These are phyloP conservation scores for Xylaria sp. DNA, from an alignment of 2,329 filamentous ascomycete species.

Conservation along the genomic window DNA sequence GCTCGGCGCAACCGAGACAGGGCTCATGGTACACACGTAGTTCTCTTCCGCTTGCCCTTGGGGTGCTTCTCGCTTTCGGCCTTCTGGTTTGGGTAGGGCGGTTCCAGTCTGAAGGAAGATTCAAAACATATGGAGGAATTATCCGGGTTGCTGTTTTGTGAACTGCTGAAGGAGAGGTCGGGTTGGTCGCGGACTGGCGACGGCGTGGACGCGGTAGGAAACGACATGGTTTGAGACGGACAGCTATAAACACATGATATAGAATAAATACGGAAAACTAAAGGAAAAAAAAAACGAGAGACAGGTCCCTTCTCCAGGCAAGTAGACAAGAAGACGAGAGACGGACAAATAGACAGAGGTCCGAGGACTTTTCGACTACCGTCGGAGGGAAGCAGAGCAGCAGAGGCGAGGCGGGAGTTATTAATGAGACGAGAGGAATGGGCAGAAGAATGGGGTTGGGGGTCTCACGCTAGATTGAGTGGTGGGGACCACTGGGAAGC, in stretches of 20 bases:
- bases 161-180: constrained; percentile 37
- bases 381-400: constrained; percentile 12
- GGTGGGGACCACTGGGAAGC: constrained; percentile 29
- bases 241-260: constrained; percentile 37
- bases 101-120: constrained; percentile 43
- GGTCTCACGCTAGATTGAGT: constrained; percentile 20
- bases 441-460: constrained; percentile 27
- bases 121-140: constrained; percentile 43
- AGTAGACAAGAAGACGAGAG: not conserved
- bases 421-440: constrained; percentile 21
- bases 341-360: not conserved
- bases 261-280: constrained; percentile 7
- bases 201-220: constrained; percentile 38
- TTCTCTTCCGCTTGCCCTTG: constrained; percentile 67
- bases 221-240: constrained; percentile 29
- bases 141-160: constrained; percentile 39
- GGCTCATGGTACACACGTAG: constrained; percentile 56
- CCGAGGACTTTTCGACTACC: constrained; percentile 4
- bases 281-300: constrained; percentile 17
- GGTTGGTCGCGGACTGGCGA: constrained; percentile 31
- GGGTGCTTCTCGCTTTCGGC: constrained; percentile 52
- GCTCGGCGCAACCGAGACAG: not conserved
- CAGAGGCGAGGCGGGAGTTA: constrained; percentile 31
- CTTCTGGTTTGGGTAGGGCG: constrained; percentile 38
- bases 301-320: constrained; percentile 3